phyloP scores from a whole-genome alignment of 352 stramenopile genomes.

The Phytophthora citricola region DNA sequence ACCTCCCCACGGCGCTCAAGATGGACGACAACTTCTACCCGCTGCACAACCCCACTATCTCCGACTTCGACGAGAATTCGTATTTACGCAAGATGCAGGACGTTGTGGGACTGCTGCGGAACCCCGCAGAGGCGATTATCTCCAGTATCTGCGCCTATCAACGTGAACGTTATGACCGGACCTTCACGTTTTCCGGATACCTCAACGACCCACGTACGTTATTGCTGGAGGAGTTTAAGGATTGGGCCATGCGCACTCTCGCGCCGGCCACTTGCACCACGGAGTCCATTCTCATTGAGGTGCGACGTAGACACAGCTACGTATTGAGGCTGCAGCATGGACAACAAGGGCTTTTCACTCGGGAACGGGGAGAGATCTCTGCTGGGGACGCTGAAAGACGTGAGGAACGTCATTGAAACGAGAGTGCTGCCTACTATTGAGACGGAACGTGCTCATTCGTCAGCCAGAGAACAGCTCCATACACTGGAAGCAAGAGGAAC shows the following conservation, averaged over 20 bases:
- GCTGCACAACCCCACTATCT: conserved; percentile 72
- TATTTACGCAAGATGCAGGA: conserved; percentile 91
- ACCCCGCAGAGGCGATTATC: conserved; percentile 87
- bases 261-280: conserved; percentile 78
- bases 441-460: conserved; percentile 82
- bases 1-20: conserved; percentile 83
- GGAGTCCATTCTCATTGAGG: conserved; percentile 79
- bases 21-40: conserved; percentile 89
- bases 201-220: conserved; percentile 84
- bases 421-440: conserved; percentile 82
- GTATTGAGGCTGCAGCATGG: conserved; percentile 80
- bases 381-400: conserved; percentile 83
- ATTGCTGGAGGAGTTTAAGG: conserved; percentile 88
- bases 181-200: conserved; percentile 81
- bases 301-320: conserved; percentile 78
- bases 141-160: conserved; percentile 88
- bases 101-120: conserved; percentile 77
- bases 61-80: conserved; percentile 88
- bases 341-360: conserved; percentile 83
- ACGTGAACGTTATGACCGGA: conserved; percentile 74
- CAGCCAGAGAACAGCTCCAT: conserved; percentile 80
- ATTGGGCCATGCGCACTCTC: conserved; percentile 85
- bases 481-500: conserved; percentile 79
- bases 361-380: conserved; percentile 75
- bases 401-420: conserved; percentile 81